A percentile compares a stretch with the other conserved stretches of the same genome.
phyloP scores from a whole-genome alignment of 345 rosid species.

The Draba incana region DNA sequence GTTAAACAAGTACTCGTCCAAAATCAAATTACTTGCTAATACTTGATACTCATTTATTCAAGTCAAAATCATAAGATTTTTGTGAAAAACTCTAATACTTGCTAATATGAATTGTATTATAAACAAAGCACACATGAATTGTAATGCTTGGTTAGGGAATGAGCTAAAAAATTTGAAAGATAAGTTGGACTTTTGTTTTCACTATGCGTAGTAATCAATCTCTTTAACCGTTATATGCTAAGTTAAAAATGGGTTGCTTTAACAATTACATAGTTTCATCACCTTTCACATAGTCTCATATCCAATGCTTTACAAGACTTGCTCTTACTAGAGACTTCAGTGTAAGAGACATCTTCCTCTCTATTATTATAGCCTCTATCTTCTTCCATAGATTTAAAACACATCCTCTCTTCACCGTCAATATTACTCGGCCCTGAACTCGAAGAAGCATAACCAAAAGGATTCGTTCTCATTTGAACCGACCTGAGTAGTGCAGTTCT shows the following conservation, averaged over 20 bases:
- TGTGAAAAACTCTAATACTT: too few relatives aligned
- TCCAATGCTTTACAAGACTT: slow-evolving; percentile 55
- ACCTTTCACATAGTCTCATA: slow-evolving; percentile 48
- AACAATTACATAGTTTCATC: slow-evolving; percentile 11
- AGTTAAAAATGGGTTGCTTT: too few relatives aligned
- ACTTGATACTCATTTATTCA: too few relatives aligned
- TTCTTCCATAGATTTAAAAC: slow-evolving; percentile 71
- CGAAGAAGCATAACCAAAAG: slow-evolving; percentile 54
- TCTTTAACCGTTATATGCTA: too few relatives aligned
- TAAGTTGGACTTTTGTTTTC: not conserved
- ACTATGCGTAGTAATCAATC: too few relatives aligned
- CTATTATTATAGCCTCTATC: slow-evolving; percentile 54
- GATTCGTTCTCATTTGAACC: slow-evolving; percentile 93
- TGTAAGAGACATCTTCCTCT: slow-evolving; percentile 55
- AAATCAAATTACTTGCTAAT: too few relatives aligned
- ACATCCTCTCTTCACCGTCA: slow-evolving; percentile 63
- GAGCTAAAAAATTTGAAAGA: too few relatives aligned
- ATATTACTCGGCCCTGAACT: slow-evolving; percentile 57
- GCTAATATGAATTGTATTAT: too few relatives aligned
- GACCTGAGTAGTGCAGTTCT: slow-evolving; percentile 92
- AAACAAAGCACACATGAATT: too few relatives aligned
- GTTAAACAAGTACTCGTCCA: too few relatives aligned
- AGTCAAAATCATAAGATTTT: too few relatives aligned
- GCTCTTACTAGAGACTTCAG: slow-evolving; percentile 49
- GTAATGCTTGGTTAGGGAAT: too few relatives aligned